Evolutionary conservation across 345 rosid species (phyloP), one percentile per base, ranked within the genome.

Genomic region (Salix exigua): DNA sequence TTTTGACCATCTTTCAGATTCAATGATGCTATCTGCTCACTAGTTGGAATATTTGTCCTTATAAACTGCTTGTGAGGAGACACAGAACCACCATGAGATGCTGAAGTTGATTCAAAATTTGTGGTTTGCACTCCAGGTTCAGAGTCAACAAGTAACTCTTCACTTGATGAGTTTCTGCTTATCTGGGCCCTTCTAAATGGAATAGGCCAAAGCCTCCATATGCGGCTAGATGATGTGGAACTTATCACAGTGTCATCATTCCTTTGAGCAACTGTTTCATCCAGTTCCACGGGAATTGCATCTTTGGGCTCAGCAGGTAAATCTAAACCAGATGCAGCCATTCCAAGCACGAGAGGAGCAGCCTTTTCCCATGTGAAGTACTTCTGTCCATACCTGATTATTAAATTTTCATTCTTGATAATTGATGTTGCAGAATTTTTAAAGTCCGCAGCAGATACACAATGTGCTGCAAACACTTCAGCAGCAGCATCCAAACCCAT

Each of bases 1-100:
- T 94, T 94, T 82, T 89, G 97, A 76, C 98, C 98, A 74, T 94
- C 97, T 86, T 92, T 91, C 79, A 94, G 88, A 79, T 94, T 91
- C 88, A 94, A 80, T 72, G 96, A 92, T 75, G 92, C 90, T 71
- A 92, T 91, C 84, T 94, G 97, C 75, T 94, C 98, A 70, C 78
- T 94, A 50, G 96, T 92, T 33, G 94, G 98, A 76, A 87, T 80
- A 79, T 94, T 92, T 26, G 94, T 94, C 84, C 98, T 79, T 78
- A 91, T 73, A 83, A 86, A 83, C 77, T 88, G 92, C 77, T 86
- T 92, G 80, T 78, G 88, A 14, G 96, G 92, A 79, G 92, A 87
- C 74, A 86, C 89, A 75, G 35, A 78, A 31, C 72, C 84, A 42
- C 76, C 85, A 68, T 70, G 68, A 7, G 88, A 73, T 70, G 75